Conservation (phyloP, 139 green algal genomes). For the Chlamydomonas sphaeroides region DNA sequence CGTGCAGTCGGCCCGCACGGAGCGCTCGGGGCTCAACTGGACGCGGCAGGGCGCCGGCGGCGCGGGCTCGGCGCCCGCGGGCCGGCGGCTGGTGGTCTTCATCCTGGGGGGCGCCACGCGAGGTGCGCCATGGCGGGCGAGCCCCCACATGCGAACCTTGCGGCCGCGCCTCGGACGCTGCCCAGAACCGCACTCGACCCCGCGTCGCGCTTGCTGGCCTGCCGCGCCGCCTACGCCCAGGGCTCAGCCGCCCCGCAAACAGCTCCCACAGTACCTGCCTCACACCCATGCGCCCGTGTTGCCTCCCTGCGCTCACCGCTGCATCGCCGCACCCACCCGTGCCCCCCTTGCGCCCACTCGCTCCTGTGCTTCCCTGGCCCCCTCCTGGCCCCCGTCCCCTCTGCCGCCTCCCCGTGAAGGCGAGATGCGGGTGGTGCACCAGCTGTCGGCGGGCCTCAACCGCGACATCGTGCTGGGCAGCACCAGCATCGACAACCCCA, state of each 20-base stretch:
- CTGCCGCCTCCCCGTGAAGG: slow-evolving; percentile 16
- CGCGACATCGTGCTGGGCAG: slow-evolving; percentile 86
- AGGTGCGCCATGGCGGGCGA: slow-evolving; percentile 32
- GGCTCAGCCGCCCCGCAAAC: too few relatives aligned
- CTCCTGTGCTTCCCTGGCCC: too few relatives aligned
- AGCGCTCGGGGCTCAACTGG: slow-evolving; percentile 48
- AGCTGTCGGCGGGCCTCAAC: slow-evolving; percentile 63
- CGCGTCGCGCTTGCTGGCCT: too few relatives aligned
- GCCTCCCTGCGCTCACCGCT: too few relatives aligned
- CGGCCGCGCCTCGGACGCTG: too few relatives aligned
- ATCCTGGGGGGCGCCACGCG: slow-evolving; percentile 87
- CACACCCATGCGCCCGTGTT: too few relatives aligned
- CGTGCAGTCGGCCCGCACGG: slow-evolving; percentile 34
- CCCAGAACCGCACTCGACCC: too few relatives aligned
- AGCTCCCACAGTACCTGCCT: too few relatives aligned
- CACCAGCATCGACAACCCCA: slow-evolving; percentile 79
- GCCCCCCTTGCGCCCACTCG: too few relatives aligned
- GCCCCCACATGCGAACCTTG: neutral
- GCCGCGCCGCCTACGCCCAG: too few relatives aligned
- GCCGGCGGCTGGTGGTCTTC: slow-evolving; percentile 84
- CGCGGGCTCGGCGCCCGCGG: neutral
- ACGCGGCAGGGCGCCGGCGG: slow-evolving; percentile 29
- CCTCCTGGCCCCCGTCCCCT: too few relatives aligned
- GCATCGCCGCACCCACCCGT: too few relatives aligned
- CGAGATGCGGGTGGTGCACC: slow-evolving; percentile 87